Evolutionary conservation across 1,139 yeast species (phyloP), one percentile per base, ranked within the genome.

Genomic region (Pichia terricola): DNA sequence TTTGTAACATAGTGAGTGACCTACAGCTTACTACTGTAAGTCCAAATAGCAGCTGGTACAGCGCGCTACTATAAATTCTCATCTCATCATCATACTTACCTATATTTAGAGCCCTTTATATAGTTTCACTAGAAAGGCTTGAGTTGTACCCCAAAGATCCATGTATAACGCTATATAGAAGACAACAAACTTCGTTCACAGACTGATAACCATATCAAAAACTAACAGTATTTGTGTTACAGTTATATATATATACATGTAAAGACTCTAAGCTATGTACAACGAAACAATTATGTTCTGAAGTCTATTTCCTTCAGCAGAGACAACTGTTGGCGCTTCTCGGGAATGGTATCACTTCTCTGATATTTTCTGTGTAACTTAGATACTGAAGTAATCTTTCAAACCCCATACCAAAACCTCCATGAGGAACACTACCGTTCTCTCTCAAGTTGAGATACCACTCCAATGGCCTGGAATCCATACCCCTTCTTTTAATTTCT

Each of bases 351-450:
- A 86, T 79, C 3, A 86, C 84, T 55, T 94, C 99, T 54, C 85
- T 73, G 39, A 94, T 75, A 57, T 85, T 87, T 38, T 85, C 94
- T 40, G 75, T 70, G 32, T 71, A 63, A 3, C 82, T 91, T 44
- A 87, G 66, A 54, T 81, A 89, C 39, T 84, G 78, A 22, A 94
- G 63, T 37, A 91, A 64, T 49, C 99, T 68, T 60, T 94, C 98
- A 55, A 89, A 79, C 0, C 99, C 99, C 70, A 94, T 69, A 0
- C 99, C 99, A 63, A 84, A 94, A 0, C 99, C 99, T 39, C 98
- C 98, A 60, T 89, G 97, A 0, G 96, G 95, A 34, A 81, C 81
- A 5, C 84, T 68, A 0, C 97, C 98, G 53, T 84, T 80, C 50
- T 68, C 68, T 47, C 98, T 70, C 8, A 84, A 68, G 3, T 79